Conservation (phyloP, 257 asterid genomes). For the Solanum sparsipilum region DNA sequence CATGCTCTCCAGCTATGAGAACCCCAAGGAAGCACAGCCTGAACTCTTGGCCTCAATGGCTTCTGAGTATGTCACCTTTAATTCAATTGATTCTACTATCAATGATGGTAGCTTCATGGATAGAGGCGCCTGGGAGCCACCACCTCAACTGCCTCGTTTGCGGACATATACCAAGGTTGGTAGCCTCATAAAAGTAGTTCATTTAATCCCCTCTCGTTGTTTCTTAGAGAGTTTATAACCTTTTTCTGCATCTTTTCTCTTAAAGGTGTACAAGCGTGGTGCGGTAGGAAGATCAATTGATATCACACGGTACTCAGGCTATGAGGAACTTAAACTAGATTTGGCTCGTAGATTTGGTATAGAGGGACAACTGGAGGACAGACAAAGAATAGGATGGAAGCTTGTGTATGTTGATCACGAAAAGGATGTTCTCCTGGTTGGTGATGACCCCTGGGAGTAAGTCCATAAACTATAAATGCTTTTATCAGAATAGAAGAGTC, state of each 20-base stretch:
- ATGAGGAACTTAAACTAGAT: conserved; percentile 87
- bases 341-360: conserved; percentile 92
- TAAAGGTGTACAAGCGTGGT: conserved; percentile 94
- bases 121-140: conserved; percentile 66
- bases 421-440: conserved; percentile 37
- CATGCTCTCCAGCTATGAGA: conserved; percentile 51
- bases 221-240: not conserved
- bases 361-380: conserved; percentile 83
- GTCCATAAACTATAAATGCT: conserved; percentile 2
- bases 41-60: conserved; percentile 87
- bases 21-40: conserved; percentile 65
- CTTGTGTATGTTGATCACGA: conserved; percentile 79
- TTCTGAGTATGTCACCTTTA: conserved; percentile 73
- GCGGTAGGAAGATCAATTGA: conserved; percentile 97
- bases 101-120: conserved; percentile 66
- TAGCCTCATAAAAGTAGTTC: not conserved
- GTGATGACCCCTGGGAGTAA: conserved; percentile 52
- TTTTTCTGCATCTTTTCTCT: not conserved
- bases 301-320: conserved; percentile 68
- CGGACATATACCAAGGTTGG: conserved; percentile 87
- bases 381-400: conserved; percentile 86
- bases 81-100: conserved; percentile 66
- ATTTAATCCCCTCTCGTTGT: not conserved
- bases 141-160: conserved; percentile 70
- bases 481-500: not conserved